Base-by-base conservation (phyloP, 2,329 filamentous ascomycete genomes). In the Capronia epimyces region DNA sequence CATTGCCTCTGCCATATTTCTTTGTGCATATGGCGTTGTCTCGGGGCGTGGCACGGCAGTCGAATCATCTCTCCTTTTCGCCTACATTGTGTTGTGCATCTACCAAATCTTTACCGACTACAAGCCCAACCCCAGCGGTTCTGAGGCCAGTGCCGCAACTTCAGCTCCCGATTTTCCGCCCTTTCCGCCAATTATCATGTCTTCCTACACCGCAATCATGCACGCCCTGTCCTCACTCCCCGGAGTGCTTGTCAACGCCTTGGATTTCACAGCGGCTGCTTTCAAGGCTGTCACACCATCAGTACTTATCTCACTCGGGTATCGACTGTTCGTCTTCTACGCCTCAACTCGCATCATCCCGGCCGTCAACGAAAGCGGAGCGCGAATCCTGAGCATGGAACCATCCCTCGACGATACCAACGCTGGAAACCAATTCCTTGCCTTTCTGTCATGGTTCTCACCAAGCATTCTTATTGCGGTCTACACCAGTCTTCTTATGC, bases 91-190 rank as follows among this genome's bases (percentile, higher is more conserved):
- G n/a, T 83, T 98, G 56, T 97, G 91, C 74, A 87, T 97, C 65
- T 98, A 97, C 72, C 93, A 98, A 69, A 97, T 97, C 68, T 97
- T 97, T 69, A 98, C 93, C 63, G 93, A 98, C 71, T 97, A 97
- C 71, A 82, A 91, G 60, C 89, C 93, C 2, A 90, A 87, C 3
- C 69, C 79, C 15, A 82, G 79, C n/a, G 74, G 78, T 22, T 20
- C 54, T 34, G 49, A 54, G 9, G 73, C 77, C 25, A 77, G 81
- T 24, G 67, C 68, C 13, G 77, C 77, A 41, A 71, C 72, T 13
- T 64, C 69, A 4, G 65, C 72, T 53, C 83, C 87, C n/a, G 90
- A 95, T 21, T 93, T 97, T 55, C 93, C 93, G 32, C 93, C 93
- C n/a, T 77, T 98, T 37, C 93, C 93, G 12, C 93, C 93, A 1